Evolutionary conservation across 192 early-diverging fungal species (phyloP), one percentile per base, ranked within the genome.

Genomic region (Pilaira anomala): DNA sequence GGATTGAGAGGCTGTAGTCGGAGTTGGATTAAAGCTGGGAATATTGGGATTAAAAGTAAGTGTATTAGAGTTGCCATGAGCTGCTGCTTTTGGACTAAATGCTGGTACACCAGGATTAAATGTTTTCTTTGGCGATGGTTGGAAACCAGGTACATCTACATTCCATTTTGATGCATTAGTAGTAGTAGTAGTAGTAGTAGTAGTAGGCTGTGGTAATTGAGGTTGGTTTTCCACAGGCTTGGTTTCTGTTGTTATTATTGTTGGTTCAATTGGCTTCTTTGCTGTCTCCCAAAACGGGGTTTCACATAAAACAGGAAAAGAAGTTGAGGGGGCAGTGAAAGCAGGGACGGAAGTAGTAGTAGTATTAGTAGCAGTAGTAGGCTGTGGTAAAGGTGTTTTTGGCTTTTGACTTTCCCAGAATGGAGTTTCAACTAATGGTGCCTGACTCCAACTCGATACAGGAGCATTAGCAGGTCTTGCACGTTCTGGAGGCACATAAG

Each of bases 401-500:
- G 29, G 28, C 26, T 33, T 29, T 36, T 36, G 25, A 29, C 16
- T 55, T 55, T 36, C 30, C 53, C 53, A 55, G 18, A 55, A 55
- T 18, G 29, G 53, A 12, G 53, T 55, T 36, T 55, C 30, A 19
- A 28, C 4, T 33, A 55, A 28, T 29, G 52, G 28, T 4, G 0
- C 19, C 16, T 16, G 18, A 11, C 28, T 28, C 53, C 53, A 55
- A 13, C 1, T 8, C 7, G 29, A 19, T n/a, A 8, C 26, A 11
- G 8, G 18, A 2, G 29, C 53, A 28, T 33, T 21, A 14, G n/a
- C n/a, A 1, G 28, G n/a, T 33, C 53, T 55, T 21, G 14, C 11
- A 19, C 28, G 16, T 19, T 28, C 53, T 18, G n/a, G 53, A 19
- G 53, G 33, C 1, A 36, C 33, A 9, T 36, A 36, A 36, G 33